These are phyloP conservation scores for Phialophora expanda DNA, from an alignment of 2,329 filamentous ascomycete genomes.

Conservation along the genomic window DNA sequence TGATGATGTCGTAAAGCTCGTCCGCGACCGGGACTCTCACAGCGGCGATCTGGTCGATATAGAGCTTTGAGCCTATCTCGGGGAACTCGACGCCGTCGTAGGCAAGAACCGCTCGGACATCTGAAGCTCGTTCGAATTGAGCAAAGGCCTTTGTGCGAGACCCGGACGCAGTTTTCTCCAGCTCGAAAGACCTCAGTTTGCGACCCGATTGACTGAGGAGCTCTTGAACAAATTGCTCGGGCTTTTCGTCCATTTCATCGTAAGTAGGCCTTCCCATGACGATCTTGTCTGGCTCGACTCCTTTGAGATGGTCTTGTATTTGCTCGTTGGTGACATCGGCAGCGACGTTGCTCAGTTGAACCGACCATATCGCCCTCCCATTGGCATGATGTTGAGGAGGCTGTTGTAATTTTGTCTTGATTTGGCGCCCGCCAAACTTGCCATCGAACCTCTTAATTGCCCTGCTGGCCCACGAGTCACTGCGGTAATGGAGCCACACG, in stretches of 20 bases:
- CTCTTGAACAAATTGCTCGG: conserved; percentile 8
- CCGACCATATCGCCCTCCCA: conserved; percentile 15
- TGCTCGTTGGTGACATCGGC: conserved; percentile 6
- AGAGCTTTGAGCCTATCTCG: conserved; percentile 21
- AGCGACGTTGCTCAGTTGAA: conserved; percentile 22
- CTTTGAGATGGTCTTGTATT: conserved; percentile 9
- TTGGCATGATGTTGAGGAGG: conserved; percentile 8
- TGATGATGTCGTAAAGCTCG: conserved; percentile 16
- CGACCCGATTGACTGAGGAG: conserved; percentile 3
- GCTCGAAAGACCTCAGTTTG: conserved; percentile 12
- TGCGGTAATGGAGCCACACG: conserved; percentile 23
- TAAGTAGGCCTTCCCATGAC: conserved; percentile 14
- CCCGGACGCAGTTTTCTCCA: neutral
- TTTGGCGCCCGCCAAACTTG: conserved; percentile 11
- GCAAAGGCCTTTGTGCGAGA: conserved; percentile 18
- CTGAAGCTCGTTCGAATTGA: conserved; percentile 6
- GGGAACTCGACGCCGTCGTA: neutral
- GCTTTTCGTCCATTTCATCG: neutral
- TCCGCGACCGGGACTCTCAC: conserved; percentile 14
- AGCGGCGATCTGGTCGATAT: conserved; percentile 18
- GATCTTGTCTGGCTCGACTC: conserved; percentile 12
- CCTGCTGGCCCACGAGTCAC: conserved; percentile 12
- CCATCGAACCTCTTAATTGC: conserved; percentile 19
- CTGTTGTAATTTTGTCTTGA: conserved; percentile 7
- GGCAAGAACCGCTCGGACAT: conserved; percentile 3